Percentiles rank a stretch among this genome's conserved stretches.
Evolutionary conservation across 2,329 filamentous ascomycete genomes (phyloP).

Genomic region (Clarireedia hainanense): DNA sequence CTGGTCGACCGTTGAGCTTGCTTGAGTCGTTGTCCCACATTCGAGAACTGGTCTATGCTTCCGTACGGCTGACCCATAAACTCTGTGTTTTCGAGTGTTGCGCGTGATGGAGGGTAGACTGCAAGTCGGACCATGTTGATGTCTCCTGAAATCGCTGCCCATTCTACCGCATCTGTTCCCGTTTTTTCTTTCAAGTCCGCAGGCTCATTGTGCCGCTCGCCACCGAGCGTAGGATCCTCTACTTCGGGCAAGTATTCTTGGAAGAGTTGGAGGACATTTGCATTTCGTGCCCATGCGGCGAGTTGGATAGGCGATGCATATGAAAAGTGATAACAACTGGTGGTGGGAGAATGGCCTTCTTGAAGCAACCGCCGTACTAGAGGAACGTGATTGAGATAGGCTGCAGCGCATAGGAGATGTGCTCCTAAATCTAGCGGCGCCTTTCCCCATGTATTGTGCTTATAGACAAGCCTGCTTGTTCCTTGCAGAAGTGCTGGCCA

Average conservation of each 20-base stretch:
- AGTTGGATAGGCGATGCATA: conserved; percentile 3
- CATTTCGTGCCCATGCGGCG: conserved; percentile 10
- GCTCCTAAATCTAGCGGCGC: neutral
- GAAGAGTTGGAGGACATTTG: conserved; percentile 7
- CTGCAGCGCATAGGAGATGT: neutral
- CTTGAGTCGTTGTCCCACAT: neutral
- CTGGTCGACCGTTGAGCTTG: neutral
- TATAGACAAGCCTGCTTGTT: rapidly evolving
- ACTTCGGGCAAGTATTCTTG: conserved; percentile 5
- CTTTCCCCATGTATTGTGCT: rapidly evolving
- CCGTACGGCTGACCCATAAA: conserved; percentile 5
- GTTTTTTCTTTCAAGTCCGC: no score
- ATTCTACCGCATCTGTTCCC: no score
- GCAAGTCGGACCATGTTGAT: conserved; percentile 7
- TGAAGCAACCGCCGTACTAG: neutral
- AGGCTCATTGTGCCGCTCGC: neutral
- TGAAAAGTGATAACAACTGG: neutral
- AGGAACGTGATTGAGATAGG: neutral
- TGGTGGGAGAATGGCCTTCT: rapidly evolving
- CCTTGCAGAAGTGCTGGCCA: neutral
- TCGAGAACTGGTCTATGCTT: neutral
- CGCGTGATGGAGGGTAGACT: conserved; percentile 10
- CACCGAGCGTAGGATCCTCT: neutral
- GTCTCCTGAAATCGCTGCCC: conserved; percentile 8
- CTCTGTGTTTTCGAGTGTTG: neutral